Evolutionary conservation across 805 yeast genomes (phyloP).

Genomic region (Saccharomycopsis amapae): DNA sequence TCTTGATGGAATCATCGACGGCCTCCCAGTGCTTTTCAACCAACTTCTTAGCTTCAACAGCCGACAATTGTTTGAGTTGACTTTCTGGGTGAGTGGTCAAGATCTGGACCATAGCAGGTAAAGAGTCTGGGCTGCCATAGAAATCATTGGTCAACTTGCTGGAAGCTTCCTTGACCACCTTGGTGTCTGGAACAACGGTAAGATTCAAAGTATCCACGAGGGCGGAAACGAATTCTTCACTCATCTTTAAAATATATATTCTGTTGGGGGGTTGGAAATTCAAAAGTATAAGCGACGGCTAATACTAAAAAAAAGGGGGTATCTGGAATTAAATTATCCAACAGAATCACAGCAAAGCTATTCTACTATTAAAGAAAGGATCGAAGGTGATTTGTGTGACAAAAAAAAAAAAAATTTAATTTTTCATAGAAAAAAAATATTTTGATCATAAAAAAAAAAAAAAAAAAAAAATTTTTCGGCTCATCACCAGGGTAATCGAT

Average conservation of each 20-base stretch:
- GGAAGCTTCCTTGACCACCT: conserved; percentile 78
- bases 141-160: conserved; percentile 63
- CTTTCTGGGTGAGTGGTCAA: conserved; percentile 62
- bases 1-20: conserved; percentile 40
- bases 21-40: conserved; percentile 61
- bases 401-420: no score
- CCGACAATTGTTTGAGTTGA: conserved; percentile 84
- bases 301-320: no score
- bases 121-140: conserved; percentile 60
- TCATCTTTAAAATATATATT: conserved; percentile 38
- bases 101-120: conserved; percentile 79
- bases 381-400: no score
- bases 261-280: no score
- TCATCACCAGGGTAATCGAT: no score
- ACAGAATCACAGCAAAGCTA: neutral
- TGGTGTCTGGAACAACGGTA: conserved; percentile 75
- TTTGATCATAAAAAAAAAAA: no score
- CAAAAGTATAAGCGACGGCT: no score
- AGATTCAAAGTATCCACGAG: conserved; percentile 75
- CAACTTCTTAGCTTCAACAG: conserved; percentile 90
- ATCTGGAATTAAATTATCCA: no score
- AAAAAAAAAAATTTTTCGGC: no score
- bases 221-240: conserved; percentile 57
- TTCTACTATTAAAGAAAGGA: neutral
- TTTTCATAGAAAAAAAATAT: no score